phyloP scores from a whole-genome alignment of 2,329 filamentous ascomycete genomes.

The Xylariaceae sp. region DNA sequence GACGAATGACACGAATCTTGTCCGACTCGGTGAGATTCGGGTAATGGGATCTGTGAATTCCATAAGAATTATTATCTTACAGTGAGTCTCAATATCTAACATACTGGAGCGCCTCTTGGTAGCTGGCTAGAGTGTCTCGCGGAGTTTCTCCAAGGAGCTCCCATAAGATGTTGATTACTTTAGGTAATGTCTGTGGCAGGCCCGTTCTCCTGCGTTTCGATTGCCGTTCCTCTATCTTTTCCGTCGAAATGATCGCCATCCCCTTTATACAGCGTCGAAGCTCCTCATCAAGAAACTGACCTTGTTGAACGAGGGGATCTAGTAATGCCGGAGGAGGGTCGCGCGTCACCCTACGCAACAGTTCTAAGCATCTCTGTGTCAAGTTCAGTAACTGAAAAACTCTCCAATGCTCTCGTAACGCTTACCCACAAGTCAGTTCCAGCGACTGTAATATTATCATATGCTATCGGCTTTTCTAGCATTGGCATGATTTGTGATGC shows the following conservation, averaged over 20 bases:
- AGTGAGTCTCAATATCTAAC: slow-evolving; percentile 36
- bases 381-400: slow-evolving; percentile 31
- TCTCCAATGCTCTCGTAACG: slow-evolving; percentile 3
- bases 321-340: slow-evolving; percentile 30
- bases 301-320: slow-evolving; percentile 25
- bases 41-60: slow-evolving; percentile 50
- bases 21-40: slow-evolving; percentile 52
- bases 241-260: slow-evolving; percentile 26
- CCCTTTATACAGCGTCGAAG: slow-evolving; percentile 33
- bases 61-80: slow-evolving; percentile 27
- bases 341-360: slow-evolving; percentile 37
- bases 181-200: slow-evolving; percentile 31
- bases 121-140: slow-evolving; percentile 35
- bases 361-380: slow-evolving; percentile 39
- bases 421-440: slow-evolving; percentile 52
- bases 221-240: slow-evolving; percentile 29
- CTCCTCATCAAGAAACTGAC: slow-evolving; percentile 35
- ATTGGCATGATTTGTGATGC: slow-evolving; percentile 52
- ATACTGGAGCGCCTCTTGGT: slow-evolving; percentile 54
- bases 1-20: slow-evolving; percentile 59
- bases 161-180: slow-evolving; percentile 34
- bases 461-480: slow-evolving; percentile 45
- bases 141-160: slow-evolving; percentile 39
- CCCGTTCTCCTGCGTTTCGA: slow-evolving; percentile 43
- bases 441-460: slow-evolving; percentile 40